Evolutionary conservation across 1,284 basidiomycete species (phyloP), one percentile per base, ranked within the genome.

Genomic region (Ustilago trichophora): DNA sequence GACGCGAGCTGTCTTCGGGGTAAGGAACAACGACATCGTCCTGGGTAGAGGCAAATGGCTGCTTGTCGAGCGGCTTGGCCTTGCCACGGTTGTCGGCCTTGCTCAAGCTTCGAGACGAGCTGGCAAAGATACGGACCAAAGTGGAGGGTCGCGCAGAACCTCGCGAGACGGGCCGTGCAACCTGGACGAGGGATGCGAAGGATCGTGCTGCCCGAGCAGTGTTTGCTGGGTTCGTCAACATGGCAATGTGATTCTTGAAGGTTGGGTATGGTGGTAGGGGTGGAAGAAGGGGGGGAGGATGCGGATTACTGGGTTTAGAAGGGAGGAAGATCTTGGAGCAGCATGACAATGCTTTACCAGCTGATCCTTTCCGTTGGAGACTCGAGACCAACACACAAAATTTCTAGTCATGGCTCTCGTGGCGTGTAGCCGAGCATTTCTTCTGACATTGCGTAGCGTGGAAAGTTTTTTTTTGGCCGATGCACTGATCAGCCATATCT

Each of bases 21-120:
- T 70, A 70, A 1, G 67, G 62, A 0, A 65, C 52, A 2, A 60
- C 44, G 1, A 70, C 57, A 11, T 65, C 62, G 40, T 70, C 67
- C 29, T 54, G 37, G 45, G 62, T 70, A 2, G 52, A 52, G 6
- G 67, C 67, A 6, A 65, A 54, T 0, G 67, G 67, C 21, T 55
- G 37, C 4, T 42, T 36, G 16, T 53, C 41, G 25, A 63, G 43
- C 13, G 49, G 49, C 29, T 52, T 55, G 21, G 53, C 53, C 60
- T n/a, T n/a, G n/a, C n/a, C n/a, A n/a, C n/a, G n/a, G n/a, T n/a
- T n/a, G n/a, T n/a, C n/a, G n/a, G n/a, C n/a, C n/a, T 49, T 44
- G 49, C 41, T 46, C 45, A 57, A 26, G 45, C 34, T 22, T 36
- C 60, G 60, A 29, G 60, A 57, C 6, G 60, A 64, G 45, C 49